Evolutionary conservation across 2,329 filamentous ascomycete species (phyloP).

Genomic region (Aspergillus uvarum): DNA sequence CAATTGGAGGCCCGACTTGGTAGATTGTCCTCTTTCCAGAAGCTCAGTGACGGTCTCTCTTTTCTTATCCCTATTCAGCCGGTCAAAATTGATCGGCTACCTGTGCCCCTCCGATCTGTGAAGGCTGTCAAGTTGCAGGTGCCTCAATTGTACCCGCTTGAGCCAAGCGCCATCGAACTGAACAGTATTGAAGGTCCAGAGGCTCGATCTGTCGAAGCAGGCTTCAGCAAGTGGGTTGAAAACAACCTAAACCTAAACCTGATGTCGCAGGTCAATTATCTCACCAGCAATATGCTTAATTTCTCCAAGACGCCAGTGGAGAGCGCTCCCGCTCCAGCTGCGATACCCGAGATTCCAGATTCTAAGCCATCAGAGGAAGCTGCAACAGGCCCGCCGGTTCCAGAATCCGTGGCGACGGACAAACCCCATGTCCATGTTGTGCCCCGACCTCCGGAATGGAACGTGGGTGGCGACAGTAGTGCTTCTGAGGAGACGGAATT

Average conservation of each 20-base stretch:
- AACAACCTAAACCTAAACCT: slow-evolving; percentile 62
- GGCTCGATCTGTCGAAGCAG: slow-evolving; percentile 62
- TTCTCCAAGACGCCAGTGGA: slow-evolving; percentile 59
- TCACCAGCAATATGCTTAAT: slow-evolving; percentile 68
- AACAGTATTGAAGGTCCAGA: slow-evolving; percentile 62
- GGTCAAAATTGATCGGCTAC: slow-evolving; percentile 60
- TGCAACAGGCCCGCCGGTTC: slow-evolving; percentile 16
- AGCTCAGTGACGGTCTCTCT: slow-evolving; percentile 66
- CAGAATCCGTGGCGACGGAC: slow-evolving; percentile 39
- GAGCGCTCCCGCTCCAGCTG: slow-evolving; percentile 17
- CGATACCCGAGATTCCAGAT: slow-evolving; percentile 11
- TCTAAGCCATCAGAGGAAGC: slow-evolving; percentile 14
- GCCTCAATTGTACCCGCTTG: slow-evolving; percentile 69
- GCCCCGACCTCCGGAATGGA: slow-evolving; percentile 76
- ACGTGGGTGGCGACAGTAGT: slow-evolving; percentile 33
- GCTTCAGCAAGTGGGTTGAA: slow-evolving; percentile 61
- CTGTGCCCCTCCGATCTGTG: slow-evolving; percentile 59
- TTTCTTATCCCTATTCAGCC: slow-evolving; percentile 72
- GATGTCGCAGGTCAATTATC: slow-evolving; percentile 72
- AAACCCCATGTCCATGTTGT: slow-evolving; percentile 70
- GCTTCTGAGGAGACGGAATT: slow-evolving; percentile 44
- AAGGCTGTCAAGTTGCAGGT: slow-evolving; percentile 68
- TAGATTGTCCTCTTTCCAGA: slow-evolving; percentile 64
- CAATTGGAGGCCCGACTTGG: slow-evolving; percentile 76
- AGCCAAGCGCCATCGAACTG: slow-evolving; percentile 65